Base-by-base conservation (phyloP, 2,329 filamentous ascomycete genomes). In the Cercospora canescens region DNA sequence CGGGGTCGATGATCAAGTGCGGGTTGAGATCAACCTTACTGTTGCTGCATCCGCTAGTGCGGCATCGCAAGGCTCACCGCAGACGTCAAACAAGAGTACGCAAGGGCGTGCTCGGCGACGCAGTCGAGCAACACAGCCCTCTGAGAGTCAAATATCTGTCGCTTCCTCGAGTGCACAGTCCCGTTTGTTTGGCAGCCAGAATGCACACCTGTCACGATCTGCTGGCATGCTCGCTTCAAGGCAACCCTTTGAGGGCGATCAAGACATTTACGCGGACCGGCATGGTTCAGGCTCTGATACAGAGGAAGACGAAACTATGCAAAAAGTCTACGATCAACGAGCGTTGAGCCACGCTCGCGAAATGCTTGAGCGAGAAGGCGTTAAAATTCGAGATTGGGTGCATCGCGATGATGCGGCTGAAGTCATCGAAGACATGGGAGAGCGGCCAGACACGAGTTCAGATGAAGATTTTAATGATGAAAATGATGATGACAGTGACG, bases 261-360 rank as follows among this genome's bases (percentile, higher is more conserved):
- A 21, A 39, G 55, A 41, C 14, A 32, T 54, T 26, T 67, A 54
- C 30, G 55, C 26, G 1, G 57, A 64, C 11, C 62, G 66, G 52
- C 64, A 60, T 14, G 52, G 66, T 24, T 64, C 64, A 30, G 34
- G 45, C 12, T 70, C 63, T 14, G 70, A 71, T 45, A 71, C 70
- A 6, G 70, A 71, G 63, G 70, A 71, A 50, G 70, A 70, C 24
- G 68, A 71, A 45, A 63, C 67, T 7, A 63, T 69, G 62, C 60
- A 67, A 26, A 54, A 67, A 26, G 28, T 63, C 12, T 67, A 67
- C 24, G 41, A 62, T 7, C 65, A 67, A 32, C 61, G 50, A 16
- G 57, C 56, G 7, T 48, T 58, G 52, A 56, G 61, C 8, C 32
- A 58, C 60, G 67, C 64, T 35, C 45, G 50, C 16, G 28, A 64